Percentiles rank a stretch among this genome's conserved stretches.
Evolutionary conservation across 2,329 filamentous ascomycete species (phyloP).

Genomic region (Curvularia sp.): DNA sequence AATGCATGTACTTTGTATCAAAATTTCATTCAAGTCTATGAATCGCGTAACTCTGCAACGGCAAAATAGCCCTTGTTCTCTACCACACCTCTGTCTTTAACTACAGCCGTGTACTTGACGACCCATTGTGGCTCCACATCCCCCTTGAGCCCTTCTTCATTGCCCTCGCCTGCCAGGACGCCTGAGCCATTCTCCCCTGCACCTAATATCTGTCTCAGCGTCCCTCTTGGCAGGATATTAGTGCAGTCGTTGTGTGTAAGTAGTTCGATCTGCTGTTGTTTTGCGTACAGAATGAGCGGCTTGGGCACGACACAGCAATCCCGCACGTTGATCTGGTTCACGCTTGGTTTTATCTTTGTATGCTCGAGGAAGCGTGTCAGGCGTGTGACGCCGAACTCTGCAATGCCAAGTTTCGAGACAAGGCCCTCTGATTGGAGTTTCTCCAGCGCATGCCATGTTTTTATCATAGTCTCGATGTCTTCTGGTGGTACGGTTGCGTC

Average conservation of each 20-base stretch:
- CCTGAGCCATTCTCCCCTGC: conserved; percentile 75
- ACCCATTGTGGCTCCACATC: conserved; percentile 92
- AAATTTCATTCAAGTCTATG: background rate
- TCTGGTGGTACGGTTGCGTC: conserved; percentile 54
- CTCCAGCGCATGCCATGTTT: conserved; percentile 74
- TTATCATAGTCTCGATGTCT: conserved; percentile 68
- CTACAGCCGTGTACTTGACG: conserved; percentile 94
- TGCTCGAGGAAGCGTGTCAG: conserved; percentile 77
- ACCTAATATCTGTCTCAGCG: conserved; percentile 82
- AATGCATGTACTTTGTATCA: background rate
- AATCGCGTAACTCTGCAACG: conserved; percentile 68
- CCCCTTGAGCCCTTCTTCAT: conserved; percentile 69
- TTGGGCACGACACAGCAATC: conserved; percentile 97
- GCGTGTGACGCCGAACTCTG: conserved; percentile 89
- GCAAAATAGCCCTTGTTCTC: conserved; percentile 99
- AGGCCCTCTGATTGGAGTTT: conserved; percentile 72
- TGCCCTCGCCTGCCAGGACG: conserved; percentile 70
- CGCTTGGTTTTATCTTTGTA: conserved; percentile 75
- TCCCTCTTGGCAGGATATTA: conserved; percentile 86
- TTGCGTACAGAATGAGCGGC: conserved; percentile 83
- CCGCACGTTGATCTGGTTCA: conserved; percentile 95
- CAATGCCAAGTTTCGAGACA: conserved; percentile 79
- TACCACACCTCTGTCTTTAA: conserved; percentile 91
- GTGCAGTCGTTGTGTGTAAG: conserved; percentile 94
- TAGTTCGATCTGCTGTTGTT: conserved; percentile 81